A percentile compares a stretch with the other conserved stretches of the same genome.
These are phyloP conservation scores for Corymbia maculata DNA, from an alignment of 345 rosid genomes.

Conservation along the genomic window DNA sequence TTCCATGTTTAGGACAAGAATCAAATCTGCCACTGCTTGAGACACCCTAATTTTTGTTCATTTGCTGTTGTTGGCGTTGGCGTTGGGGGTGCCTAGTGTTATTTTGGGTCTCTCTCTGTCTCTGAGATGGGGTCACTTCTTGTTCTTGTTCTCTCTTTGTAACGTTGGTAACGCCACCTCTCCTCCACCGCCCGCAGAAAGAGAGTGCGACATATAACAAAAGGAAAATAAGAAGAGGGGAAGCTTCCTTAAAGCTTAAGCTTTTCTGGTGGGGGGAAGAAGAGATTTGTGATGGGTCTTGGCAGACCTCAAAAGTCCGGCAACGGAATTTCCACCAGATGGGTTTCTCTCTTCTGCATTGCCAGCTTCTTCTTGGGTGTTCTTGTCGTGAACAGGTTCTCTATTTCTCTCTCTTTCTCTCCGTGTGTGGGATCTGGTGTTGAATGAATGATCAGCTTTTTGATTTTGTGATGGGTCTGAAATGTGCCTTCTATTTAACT, in stretches of 20 bases:
- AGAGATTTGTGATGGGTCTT: conserved; percentile 32
- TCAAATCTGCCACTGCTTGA: not conserved
- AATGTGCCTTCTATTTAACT: not conserved
- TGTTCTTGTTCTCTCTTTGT: not conserved
- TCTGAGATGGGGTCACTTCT: not conserved
- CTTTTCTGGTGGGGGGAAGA: not conserved
- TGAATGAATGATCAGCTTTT: not conserved
- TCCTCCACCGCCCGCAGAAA: not conserved
- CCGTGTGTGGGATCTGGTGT: conserved; percentile 27
- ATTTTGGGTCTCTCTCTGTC: not conserved
- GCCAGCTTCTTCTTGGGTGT: conserved; percentile 67
- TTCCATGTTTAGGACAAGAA: not conserved
- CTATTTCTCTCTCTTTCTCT: not conserved
- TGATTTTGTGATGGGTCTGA: not conserved
- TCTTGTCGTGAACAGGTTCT: conserved; percentile 62
- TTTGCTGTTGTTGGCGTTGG: not conserved
- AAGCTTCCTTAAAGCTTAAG: conserved; percentile 21
- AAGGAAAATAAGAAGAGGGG: not conserved
- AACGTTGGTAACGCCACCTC: not conserved
- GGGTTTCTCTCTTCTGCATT: conserved; percentile 60
- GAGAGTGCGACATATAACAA: not conserved
- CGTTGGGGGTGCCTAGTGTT: not conserved
- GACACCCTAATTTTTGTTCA: not conserved
- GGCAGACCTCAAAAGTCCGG: conserved; percentile 49
- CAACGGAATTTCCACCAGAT: conserved; percentile 57